Percentiles rank a stretch among this genome's conserved stretches.
Conservation (phyloP, 805 yeast genomes). For the Kuraishia piskuri region DNA sequence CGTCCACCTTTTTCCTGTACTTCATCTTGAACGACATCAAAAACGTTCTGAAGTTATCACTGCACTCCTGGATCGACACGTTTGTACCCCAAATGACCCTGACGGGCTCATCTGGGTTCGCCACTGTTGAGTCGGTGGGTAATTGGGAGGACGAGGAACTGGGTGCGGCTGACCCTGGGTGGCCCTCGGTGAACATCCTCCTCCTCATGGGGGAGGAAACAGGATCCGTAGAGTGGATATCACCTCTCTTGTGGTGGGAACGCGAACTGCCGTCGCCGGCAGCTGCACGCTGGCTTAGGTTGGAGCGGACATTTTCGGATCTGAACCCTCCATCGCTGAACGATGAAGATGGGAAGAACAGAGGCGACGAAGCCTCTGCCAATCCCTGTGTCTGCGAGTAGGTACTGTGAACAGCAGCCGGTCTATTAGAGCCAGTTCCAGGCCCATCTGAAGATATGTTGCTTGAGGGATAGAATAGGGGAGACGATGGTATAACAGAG, state of each 20-base stretch:
- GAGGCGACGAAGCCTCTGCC: conserved; percentile 37
- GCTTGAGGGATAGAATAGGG: conserved; percentile 1
- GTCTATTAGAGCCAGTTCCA: not conserved
- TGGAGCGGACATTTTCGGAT: conserved; percentile 30
- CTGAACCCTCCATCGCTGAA: conserved; percentile 32
- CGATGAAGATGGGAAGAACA: conserved; percentile 37
- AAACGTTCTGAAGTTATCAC: conserved; percentile 72
- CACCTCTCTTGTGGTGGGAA: conserved; percentile 54
- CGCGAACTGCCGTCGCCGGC: conserved; percentile 25
- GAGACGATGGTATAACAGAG: conserved; percentile 1
- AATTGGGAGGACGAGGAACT: conserved; percentile 19
- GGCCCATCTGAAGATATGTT: not conserved
- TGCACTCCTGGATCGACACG: conserved; percentile 84
- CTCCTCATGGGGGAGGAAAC: conserved; percentile 63
- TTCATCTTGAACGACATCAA: conserved; percentile 75
- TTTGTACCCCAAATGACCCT: conserved; percentile 98
- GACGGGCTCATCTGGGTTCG: conserved; percentile 57
- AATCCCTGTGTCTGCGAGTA: conserved; percentile 11
- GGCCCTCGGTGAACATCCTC: conserved; percentile 43
- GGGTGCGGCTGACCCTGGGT: conserved; percentile 12
- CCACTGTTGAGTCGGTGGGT: conserved; percentile 17
- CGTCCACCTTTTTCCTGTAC: conserved; percentile 51
- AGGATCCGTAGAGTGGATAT: conserved; percentile 60
- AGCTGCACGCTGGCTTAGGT: conserved; percentile 31
- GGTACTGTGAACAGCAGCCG: not conserved